Evolutionary conservation across 1,284 basidiomycete genomes (phyloP).

Genomic region (Ceratobasidium sp.): DNA sequence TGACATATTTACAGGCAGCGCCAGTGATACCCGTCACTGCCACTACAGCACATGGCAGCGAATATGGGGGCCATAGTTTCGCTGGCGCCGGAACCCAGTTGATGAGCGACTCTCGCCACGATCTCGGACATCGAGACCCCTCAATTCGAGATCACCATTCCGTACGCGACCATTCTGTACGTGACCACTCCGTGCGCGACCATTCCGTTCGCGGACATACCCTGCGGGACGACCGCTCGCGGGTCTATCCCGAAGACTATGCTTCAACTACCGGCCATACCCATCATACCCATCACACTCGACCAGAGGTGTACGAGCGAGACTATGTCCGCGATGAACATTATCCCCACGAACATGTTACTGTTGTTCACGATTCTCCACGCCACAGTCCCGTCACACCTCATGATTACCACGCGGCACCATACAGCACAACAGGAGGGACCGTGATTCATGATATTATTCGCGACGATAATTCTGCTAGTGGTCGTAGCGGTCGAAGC

Average conservation of each 20-base stretch:
- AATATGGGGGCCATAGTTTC: conserved; percentile 27
- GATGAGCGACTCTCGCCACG: conserved; percentile 35
- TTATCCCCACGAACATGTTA: conserved; percentile 40
- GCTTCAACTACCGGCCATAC: conserved; percentile 28
- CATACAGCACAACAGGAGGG: conserved; percentile 24
- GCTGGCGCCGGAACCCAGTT: conserved; percentile 28
- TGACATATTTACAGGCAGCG: not conserved
- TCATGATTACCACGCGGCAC: conserved; percentile 13
- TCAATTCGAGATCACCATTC: conserved; percentile 23
- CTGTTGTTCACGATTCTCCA: conserved; percentile 31
- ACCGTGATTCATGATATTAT: conserved; percentile 32
- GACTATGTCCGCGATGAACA: conserved; percentile 27
- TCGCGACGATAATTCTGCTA: conserved; percentile 29
- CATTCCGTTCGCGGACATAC: conserved; percentile 26
- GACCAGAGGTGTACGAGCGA: conserved; percentile 13
- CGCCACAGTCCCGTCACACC: conserved; percentile 30
- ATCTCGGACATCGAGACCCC: conserved; percentile 5
- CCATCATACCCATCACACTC: conserved; percentile 10
- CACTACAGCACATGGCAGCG: conserved; percentile 5
- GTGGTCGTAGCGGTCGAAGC: conserved; percentile 30
- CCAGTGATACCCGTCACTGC: not conserved
- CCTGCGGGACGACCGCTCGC: conserved; percentile 28
- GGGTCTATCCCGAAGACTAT: conserved; percentile 36
- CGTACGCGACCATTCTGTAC: conserved; percentile 5
- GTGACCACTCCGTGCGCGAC: conserved; percentile 16